Conservation (phyloP, 352 stramenopile genomes). For the Albugo candida region DNA sequence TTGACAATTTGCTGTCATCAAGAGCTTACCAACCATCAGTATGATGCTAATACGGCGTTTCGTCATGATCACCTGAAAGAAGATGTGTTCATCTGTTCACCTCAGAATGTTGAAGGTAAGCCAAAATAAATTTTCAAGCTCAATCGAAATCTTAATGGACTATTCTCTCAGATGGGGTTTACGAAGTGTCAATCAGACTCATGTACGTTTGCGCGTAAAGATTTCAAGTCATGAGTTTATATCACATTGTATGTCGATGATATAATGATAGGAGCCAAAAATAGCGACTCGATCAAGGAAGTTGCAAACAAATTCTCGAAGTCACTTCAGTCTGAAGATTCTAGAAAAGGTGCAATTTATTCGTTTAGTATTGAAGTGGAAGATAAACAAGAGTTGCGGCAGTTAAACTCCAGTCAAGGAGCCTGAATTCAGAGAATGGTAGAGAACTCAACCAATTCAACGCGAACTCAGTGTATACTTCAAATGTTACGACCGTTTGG, state of each 20-base stretch:
- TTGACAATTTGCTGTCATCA: slow-evolving; percentile 9
- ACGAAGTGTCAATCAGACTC: too few relatives aligned
- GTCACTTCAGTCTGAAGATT: slow-evolving; percentile 1
- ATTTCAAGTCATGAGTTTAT: slow-evolving; percentile 1
- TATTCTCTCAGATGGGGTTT: too few relatives aligned
- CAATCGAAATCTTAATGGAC: slow-evolving; percentile 5
- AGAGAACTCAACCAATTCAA: slow-evolving; percentile 3
- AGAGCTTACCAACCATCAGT: slow-evolving; percentile 7
- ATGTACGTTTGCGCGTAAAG: slow-evolving; percentile 1
- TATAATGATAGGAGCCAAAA: slow-evolving; percentile 4
- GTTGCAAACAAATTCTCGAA: background rate
- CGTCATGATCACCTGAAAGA: slow-evolving; percentile 3
- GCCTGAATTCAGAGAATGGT: slow-evolving; percentile 1
- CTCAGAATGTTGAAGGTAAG: too few relatives aligned
- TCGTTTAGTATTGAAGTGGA: slow-evolving; percentile 13
- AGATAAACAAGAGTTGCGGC: slow-evolving; percentile 1
- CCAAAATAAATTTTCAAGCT: background rate
- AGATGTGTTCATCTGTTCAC: too few relatives aligned
- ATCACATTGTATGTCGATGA: slow-evolving; percentile 10
- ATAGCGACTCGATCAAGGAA: background rate
- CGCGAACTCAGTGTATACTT: slow-evolving; percentile 2
- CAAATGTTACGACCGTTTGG: background rate
- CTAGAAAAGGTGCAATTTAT: slow-evolving; percentile 8
- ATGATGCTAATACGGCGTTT: slow-evolving; percentile 6
- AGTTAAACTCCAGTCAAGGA: slow-evolving; percentile 1